Evolutionary conservation across 768 basidiomycete species (phyloP).

Genomic region (Dendrothele bispora): DNA sequence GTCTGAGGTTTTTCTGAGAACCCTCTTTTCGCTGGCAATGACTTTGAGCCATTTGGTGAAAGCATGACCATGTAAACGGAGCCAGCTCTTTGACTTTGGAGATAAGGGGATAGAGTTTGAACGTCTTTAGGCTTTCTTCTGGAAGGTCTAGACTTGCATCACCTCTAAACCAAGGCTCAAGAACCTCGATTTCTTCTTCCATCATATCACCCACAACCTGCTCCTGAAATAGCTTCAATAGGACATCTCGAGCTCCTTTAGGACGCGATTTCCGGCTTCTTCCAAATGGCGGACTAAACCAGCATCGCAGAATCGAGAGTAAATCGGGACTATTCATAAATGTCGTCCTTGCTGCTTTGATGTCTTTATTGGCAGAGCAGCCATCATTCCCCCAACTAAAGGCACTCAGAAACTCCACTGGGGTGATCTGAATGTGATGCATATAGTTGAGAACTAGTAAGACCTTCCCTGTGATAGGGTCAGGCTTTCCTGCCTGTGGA

Average conservation of each 20-base stretch:
- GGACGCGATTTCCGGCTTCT: slow-evolving; percentile 3
- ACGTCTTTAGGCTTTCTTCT: slow-evolving; percentile 14
- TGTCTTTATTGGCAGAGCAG: slow-evolving; percentile 9
- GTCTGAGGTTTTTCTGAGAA: slow-evolving; percentile 14
- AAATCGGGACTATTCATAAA: slow-evolving; percentile 21
- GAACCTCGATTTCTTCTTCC: slow-evolving; percentile 13
- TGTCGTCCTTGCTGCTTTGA: slow-evolving; percentile 10
- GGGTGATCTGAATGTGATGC: slow-evolving; percentile 1
- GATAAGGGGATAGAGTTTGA: slow-evolving; percentile 12
- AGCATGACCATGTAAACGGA: slow-evolving; percentile 12
- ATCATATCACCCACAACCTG: slow-evolving; percentile 8
- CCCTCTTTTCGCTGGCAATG: slow-evolving; percentile 9
- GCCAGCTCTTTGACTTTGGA: neutral
- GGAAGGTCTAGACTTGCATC: slow-evolving; percentile 14
- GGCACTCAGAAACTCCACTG: slow-evolving; percentile 17
- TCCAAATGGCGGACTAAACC: slow-evolving; percentile 18
- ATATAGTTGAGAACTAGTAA: neutral
- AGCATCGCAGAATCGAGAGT: slow-evolving; percentile 17
- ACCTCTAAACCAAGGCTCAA: slow-evolving; percentile 4
- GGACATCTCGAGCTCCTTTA: slow-evolving; percentile 7
- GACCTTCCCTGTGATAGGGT: no score
- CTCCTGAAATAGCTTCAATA: slow-evolving; percentile 11
- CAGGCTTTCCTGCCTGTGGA: no score
- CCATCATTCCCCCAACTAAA: slow-evolving; percentile 20
- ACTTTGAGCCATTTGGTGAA: slow-evolving; percentile 8